These are phyloP conservation scores for Purpureocillium lavendulum DNA, from an alignment of 2,329 filamentous ascomycete species.

Conservation along the genomic window DNA sequence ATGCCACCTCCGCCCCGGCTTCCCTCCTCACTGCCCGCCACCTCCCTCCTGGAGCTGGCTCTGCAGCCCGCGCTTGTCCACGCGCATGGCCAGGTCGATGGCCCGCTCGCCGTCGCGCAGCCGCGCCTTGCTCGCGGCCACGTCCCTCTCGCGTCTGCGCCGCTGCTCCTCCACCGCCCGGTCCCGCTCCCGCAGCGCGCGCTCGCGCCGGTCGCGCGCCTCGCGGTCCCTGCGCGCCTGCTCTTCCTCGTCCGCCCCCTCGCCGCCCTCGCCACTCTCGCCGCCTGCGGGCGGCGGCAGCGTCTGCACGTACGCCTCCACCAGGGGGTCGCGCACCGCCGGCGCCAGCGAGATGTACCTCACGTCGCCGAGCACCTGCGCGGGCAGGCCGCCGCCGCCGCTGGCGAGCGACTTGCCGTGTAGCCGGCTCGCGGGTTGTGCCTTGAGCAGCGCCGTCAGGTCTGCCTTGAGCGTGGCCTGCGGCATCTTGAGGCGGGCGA, in stretches of 20 bases:
- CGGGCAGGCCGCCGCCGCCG: conserved; percentile 48
- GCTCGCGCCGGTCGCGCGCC: conserved; percentile 51
- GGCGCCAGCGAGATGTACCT: conserved; percentile 61
- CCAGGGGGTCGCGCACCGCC: conserved; percentile 51
- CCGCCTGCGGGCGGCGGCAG: conserved; percentile 42
- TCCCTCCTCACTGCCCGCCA: too few species aligned
- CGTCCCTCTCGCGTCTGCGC: conserved; percentile 46
- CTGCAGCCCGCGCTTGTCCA: conserved; percentile 58
- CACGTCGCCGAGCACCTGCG: conserved; percentile 55
- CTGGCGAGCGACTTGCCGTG: conserved; percentile 50
- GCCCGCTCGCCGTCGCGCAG: conserved; percentile 60
- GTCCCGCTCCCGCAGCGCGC: conserved; percentile 58
- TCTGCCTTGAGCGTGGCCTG: conserved; percentile 61
- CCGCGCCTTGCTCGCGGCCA: conserved; percentile 52
- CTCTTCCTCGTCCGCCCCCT: conserved; percentile 35
- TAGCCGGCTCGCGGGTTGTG: conserved; percentile 48
- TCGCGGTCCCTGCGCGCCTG: conserved; percentile 38
- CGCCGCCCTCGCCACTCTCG: conserved; percentile 19
- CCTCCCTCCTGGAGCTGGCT: conserved; percentile 37
- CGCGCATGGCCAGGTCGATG: conserved; percentile 59
- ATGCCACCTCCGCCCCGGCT: too few species aligned
- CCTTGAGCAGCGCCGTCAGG: conserved; percentile 55
- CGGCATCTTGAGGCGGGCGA: conserved; percentile 58
- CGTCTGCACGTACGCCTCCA: conserved; percentile 58
- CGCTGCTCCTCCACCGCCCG: conserved; percentile 55